Conservation (phyloP, 2,329 filamentous ascomycete species). For the Aspergillus pseudoglaucus region DNA sequence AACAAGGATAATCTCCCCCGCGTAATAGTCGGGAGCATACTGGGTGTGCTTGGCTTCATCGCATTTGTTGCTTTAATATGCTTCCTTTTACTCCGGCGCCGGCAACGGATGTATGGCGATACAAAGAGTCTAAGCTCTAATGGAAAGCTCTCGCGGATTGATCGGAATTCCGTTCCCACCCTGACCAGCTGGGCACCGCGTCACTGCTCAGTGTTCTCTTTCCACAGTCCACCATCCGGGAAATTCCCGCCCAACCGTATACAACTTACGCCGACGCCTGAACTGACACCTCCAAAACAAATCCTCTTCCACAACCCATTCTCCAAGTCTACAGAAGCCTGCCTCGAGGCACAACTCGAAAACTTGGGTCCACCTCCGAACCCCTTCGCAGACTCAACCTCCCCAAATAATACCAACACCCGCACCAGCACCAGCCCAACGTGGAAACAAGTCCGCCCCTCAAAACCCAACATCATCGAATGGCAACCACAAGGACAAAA, state of each 20-base stretch:
- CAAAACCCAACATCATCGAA: background rate
- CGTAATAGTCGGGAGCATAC: constrained; percentile 22
- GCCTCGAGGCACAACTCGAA: background rate
- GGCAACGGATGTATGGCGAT: constrained; percentile 8
- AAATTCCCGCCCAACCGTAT: constrained; percentile 7
- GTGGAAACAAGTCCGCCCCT: background rate
- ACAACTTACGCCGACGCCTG: background rate
- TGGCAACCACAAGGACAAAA: background rate
- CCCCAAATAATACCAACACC: no score
- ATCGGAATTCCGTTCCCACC: constrained; percentile 9
- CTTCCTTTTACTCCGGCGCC: constrained; percentile 17
- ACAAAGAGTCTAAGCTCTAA: constrained; percentile 6
- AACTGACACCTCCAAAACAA: background rate
- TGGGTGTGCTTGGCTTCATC: constrained; percentile 21
- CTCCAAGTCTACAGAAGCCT: constrained; percentile 7
- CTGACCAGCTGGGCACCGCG: constrained; percentile 12
- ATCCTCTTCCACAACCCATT: constrained; percentile 9
- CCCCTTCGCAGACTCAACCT: constrained; percentile 4
- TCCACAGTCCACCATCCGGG: constrained; percentile 6
- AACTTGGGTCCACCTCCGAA: constrained; percentile 1
- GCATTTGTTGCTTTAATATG: constrained; percentile 18
- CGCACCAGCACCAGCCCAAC: background rate
- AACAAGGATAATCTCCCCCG: constrained; percentile 7
- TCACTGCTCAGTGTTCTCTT: constrained; percentile 8
- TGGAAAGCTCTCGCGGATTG: constrained; percentile 12